Base-by-base conservation (phyloP, 2,329 filamentous ascomycete genomes). In the Aschersonia sp. region DNA sequence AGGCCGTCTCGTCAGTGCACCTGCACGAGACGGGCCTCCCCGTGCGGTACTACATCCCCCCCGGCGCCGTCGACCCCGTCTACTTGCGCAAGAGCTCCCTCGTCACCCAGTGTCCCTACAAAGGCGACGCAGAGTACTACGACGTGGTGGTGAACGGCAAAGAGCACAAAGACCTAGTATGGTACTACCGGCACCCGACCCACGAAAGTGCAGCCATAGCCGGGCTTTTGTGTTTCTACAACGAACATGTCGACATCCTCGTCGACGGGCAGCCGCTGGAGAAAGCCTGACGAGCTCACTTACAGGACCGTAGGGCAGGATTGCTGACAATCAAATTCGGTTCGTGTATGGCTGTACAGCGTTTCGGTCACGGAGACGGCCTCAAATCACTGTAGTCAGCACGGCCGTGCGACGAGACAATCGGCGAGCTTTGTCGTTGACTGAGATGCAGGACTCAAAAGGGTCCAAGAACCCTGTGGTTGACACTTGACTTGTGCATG, bases 181-280 rank as follows among this genome's bases (percentile, higher is more conserved):
- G 81, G 81, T 82, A 73, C 50, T 85, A 84, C 48, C 63, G 64
- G 12, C 67, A 69, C 9, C 78, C 81, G 3, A 76, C 72, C 0
- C 55, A 66, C 0, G 81, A 84, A 60, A 75, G 74, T 48, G 71
- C 68, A 2, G 61, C 60, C 2, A 66, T 84, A 50, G 73, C 73
- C 1, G 78, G 78, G 2, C 57, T 69, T 44, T 44, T 81, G 47
- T 83, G 78, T 55, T 84, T 84, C 51, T 84, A 83, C 52, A 82
- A 84, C 52, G 81, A 84, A 58, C 80, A 78, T 61, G 77, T 84
- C 1, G 76, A 82, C 51, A 70, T 84, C n/a, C 64, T 68, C 48
- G 53, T 82, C 5, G 75, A 78, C 51, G 78, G 78, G 1, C 35
- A 50, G 30, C 49, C 49, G 29, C 46, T 51, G 20, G 50, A 52